Evolutionary conservation across 2,329 filamentous ascomycete species (phyloP).

Genomic region (Myotisia sp.): DNA sequence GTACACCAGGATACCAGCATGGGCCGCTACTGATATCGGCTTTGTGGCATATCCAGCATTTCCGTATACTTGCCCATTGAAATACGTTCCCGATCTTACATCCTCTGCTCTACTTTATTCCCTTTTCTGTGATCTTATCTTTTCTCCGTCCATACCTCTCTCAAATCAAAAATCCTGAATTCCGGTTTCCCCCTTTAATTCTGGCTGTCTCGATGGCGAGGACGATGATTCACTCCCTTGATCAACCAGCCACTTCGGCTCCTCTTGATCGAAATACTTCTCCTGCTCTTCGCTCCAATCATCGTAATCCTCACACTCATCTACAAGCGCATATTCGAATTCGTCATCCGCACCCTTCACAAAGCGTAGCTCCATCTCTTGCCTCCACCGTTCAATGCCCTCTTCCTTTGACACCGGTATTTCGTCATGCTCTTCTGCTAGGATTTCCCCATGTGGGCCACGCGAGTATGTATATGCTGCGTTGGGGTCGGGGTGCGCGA

Average conservation of each 20-base stretch:
- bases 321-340: conserved; percentile 61
- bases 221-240: conserved; percentile 16
- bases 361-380: conserved; percentile 61
- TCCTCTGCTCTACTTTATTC: too few relatives aligned
- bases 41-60: too few relatives aligned
- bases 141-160: too few relatives aligned
- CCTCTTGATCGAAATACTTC: conserved; percentile 66
- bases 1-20: too few relatives aligned
- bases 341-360: conserved; percentile 60
- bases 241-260: conserved; percentile 49
- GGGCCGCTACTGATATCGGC: too few relatives aligned
- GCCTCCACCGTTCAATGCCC: conserved; percentile 53
- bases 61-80: too few relatives aligned
- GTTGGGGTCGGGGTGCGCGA: conserved; percentile 40
- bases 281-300: conserved; percentile 53
- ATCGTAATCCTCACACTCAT: conserved; percentile 59
- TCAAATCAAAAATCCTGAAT: conserved; percentile 60
- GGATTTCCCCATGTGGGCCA: conserved; percentile 41
- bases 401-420: conserved; percentile 48
- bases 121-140: too few relatives aligned
- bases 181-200: conserved; percentile 50
- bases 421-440: conserved; percentile 45
- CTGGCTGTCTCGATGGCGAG: too few relatives aligned
- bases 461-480: conserved; percentile 37
- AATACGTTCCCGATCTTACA: too few relatives aligned